These are phyloP conservation scores for Epichloe hybrida DNA, from an alignment of 2,329 filamentous ascomycete species.

Conservation along the genomic window DNA sequence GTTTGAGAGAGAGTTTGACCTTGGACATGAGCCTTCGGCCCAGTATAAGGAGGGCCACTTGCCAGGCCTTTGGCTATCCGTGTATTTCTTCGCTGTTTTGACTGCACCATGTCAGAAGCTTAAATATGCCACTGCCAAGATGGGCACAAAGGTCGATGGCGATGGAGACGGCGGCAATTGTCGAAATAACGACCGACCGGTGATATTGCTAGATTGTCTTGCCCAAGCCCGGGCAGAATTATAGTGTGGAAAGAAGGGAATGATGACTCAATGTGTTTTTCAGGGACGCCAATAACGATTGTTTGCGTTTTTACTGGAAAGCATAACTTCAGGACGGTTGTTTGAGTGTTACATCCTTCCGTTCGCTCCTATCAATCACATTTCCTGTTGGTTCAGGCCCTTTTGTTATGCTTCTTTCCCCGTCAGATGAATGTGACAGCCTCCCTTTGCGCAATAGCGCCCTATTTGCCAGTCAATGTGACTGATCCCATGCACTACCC, in stretches of 20 bases:
- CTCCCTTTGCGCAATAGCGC: background rate
- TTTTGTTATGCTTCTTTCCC: background rate
- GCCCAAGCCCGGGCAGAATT: too few relatives aligned
- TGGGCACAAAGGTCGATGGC: background rate
- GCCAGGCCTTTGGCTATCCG: background rate
- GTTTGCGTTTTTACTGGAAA: background rate
- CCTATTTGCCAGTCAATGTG: background rate
- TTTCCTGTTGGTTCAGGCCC: background rate
- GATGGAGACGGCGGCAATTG: background rate
- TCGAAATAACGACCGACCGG: background rate
- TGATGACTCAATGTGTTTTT: too few relatives aligned
- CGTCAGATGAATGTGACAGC: background rate
- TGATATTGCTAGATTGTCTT: background rate
- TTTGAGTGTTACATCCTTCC: background rate
- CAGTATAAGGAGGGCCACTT: background rate
- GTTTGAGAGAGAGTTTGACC: background rate
- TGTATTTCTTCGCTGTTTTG: background rate
- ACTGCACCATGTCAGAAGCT: background rate
- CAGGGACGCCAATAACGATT: background rate
- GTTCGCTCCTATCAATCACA: background rate
- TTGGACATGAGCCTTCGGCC: background rate
- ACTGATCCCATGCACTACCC: conserved; percentile 2
- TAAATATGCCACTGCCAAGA: background rate
- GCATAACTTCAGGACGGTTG: background rate
- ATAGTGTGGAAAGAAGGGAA: too few relatives aligned